Evolutionary conservation across 163 green algal species (phyloP).

Genomic region (Chloromonas sp.): DNA sequence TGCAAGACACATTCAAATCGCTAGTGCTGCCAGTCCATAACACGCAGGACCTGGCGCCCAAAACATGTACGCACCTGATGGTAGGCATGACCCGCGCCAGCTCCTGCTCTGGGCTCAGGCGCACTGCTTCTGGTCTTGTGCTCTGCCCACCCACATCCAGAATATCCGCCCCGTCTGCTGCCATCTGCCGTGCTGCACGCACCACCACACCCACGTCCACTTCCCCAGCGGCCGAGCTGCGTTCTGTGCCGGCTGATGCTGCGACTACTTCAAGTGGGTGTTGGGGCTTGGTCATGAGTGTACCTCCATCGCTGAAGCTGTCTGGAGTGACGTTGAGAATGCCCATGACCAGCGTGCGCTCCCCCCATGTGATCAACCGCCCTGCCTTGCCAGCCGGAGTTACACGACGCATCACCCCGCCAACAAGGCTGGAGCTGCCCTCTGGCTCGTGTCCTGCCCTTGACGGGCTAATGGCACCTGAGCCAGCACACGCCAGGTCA

Average conservation of each 20-base stretch:
- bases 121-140: constrained; percentile 64
- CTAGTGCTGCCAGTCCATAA: no score
- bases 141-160: constrained; percentile 91
- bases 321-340: constrained; percentile 96
- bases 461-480: no score
- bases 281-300: neutral
- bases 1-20: no score
- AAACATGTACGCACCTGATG: constrained; percentile 36
- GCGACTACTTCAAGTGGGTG: neutral
- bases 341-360: constrained; percentile 74
- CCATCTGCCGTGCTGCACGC: constrained; percentile 43
- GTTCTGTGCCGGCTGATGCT: neutral
- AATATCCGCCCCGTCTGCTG: constrained; percentile 74
- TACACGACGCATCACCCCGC: constrained; percentile 24
- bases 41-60: no score
- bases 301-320: constrained; percentile 84
- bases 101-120: constrained; percentile 60
- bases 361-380: constrained; percentile 25
- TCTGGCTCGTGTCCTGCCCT: neutral
- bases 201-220: constrained; percentile 22
- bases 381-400: constrained; percentile 17
- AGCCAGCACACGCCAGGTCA: neutral
- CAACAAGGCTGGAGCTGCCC: neutral
- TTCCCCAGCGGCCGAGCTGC: neutral
- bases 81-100: constrained; percentile 58